phyloP scores from a whole-genome alignment of 495 filamentous ascomycete genomes.

The Penicillium macrosclerotiorum region DNA sequence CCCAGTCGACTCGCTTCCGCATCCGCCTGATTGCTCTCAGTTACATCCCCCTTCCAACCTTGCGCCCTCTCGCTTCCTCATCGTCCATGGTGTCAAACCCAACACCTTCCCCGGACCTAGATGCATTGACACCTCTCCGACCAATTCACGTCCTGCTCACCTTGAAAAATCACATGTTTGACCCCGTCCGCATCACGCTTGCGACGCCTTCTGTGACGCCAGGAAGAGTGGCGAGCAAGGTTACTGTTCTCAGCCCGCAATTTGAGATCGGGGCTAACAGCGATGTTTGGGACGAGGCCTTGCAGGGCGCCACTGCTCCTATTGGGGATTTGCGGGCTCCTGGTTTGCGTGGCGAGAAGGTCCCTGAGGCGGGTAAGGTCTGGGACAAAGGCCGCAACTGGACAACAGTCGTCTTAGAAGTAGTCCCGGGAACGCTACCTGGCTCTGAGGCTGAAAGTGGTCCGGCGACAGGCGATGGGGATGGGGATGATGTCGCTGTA shows the following conservation, averaged over 20 bases:
- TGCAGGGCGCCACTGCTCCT: constrained; percentile 47
- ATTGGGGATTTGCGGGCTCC: constrained; percentile 29
- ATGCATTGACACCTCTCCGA: constrained; percentile 59
- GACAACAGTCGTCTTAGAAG: constrained; percentile 87
- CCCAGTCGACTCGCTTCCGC: constrained; percentile 78
- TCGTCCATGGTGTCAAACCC: constrained; percentile 20
- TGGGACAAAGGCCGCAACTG: constrained; percentile 96
- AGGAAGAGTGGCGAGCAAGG: constrained; percentile 69
- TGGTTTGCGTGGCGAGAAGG: constrained; percentile 47
- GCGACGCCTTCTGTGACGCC: constrained; percentile 81
- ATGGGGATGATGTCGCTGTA: constrained; percentile 15
- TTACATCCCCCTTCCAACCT: constrained; percentile 77
- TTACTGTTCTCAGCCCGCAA: constrained; percentile 90
- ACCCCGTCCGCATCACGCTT: constrained; percentile 79
- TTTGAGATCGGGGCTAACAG: constrained; percentile 95
- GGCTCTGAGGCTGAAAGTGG: constrained; percentile 26
- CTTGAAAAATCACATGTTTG: constrained; percentile 91
- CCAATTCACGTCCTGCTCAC: constrained; percentile 84
- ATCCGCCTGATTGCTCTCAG: constrained; percentile 86
- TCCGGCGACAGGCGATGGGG: constrained; percentile 11
- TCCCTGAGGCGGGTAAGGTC: constrained; percentile 87
- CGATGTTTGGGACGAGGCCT: constrained; percentile 93
- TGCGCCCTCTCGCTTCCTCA: constrained; percentile 57
- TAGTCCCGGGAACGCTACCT: constrained; percentile 65
- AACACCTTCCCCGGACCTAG: constrained; percentile 37